Percentiles rank a stretch among this genome's conserved stretches.
Evolutionary conservation across 2,329 filamentous ascomycete genomes (phyloP).

Genomic region (Fusarium mangiferae): DNA sequence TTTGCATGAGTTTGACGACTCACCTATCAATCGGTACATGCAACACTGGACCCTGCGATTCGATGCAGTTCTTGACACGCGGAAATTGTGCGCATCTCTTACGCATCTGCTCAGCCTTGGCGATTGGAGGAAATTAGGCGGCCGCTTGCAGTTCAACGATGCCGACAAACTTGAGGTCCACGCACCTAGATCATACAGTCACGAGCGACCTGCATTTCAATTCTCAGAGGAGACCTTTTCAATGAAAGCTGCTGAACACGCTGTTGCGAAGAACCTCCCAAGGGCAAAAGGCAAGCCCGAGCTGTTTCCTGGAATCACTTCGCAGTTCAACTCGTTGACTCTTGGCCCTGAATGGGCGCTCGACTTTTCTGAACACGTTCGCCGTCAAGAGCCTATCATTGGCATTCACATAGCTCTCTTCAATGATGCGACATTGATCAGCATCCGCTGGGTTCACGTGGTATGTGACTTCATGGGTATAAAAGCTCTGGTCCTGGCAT

Average conservation of each 20-base stretch:
- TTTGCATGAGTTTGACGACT: constrained; percentile 5
- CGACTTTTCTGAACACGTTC: neutral
- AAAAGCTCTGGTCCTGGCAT: neutral
- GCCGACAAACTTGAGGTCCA: neutral
- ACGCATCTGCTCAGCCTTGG: neutral
- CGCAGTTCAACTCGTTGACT: neutral
- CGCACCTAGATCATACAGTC: neutral
- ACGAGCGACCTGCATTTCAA: neutral
- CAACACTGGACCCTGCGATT: constrained; percentile 4
- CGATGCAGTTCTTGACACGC: neutral
- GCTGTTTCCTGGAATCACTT: neutral
- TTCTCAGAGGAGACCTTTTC: neutral
- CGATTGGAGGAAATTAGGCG: constrained; percentile 1
- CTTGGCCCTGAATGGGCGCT: neutral
- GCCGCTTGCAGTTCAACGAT: neutral
- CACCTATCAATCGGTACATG: constrained; percentile 1
- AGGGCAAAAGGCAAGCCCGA: neutral
- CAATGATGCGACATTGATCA: neutral
- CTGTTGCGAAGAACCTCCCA: neutral
- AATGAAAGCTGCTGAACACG: neutral
- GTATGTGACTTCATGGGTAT: constrained; percentile 10
- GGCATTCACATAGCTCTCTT: constrained; percentile 3
- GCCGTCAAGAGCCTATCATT: neutral
- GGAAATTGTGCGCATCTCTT: neutral
- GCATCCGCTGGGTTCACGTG: neutral